Conservation (phyloP, 2,329 filamentous ascomycete genomes). For the Aspergillus caelatus region DNA sequence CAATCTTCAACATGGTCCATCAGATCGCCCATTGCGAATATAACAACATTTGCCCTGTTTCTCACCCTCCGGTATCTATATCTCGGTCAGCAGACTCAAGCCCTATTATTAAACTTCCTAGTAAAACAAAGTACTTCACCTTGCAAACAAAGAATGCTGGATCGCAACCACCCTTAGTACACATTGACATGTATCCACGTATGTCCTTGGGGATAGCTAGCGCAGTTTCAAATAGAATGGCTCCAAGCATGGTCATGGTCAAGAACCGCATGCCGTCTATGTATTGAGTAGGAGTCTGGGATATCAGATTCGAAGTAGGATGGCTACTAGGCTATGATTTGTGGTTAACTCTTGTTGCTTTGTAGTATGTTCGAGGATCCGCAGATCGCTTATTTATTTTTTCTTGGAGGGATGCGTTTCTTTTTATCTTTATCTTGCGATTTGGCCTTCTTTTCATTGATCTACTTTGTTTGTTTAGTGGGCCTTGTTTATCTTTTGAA, state of each 20-base stretch:
- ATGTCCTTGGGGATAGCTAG: background rate
- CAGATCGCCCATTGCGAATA: background rate
- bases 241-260: background rate
- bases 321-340: background rate
- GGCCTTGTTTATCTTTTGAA: no score
- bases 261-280: background rate
- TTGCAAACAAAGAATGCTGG: background rate
- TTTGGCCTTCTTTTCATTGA: no score
- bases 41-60: background rate
- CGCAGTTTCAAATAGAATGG: background rate
- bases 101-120: rapidly evolving
- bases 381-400: no score
- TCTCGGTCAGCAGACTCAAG: background rate
- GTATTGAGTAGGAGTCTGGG: background rate
- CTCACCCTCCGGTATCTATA: background rate
- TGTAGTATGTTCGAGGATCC: no score
- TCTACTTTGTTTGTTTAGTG: no score
- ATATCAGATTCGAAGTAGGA: background rate
- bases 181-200: background rate
- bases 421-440: no score
- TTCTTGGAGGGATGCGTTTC: no score
- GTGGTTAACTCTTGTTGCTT: no score
- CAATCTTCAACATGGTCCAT: background rate
- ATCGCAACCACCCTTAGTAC: background rate
- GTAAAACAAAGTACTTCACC: background rate